Evolutionary conservation across 768 basidiomycete species (phyloP), one percentile per base, ranked within the genome.

Genomic region (Tubosaeta sp.): DNA sequence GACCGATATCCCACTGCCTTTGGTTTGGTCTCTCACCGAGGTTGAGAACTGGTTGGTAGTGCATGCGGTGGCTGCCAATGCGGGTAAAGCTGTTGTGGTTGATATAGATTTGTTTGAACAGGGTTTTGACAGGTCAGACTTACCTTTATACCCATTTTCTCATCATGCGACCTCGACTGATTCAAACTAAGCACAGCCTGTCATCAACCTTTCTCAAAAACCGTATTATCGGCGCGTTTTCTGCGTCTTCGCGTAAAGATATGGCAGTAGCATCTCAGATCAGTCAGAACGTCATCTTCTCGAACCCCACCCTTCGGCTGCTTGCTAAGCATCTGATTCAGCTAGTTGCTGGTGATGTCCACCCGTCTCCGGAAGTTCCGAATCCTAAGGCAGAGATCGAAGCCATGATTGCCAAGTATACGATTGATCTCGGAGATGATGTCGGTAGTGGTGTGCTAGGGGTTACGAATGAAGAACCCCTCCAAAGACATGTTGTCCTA

Each of bases 211-310:
- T 73, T 50, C 55, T 76, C 25, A 71, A 66, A 29, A 72, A 70
- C 36, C 67, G 72, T 4, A 69, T 76, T 40, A 21, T 69, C n/a
- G 65, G 61, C 19, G 72, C 66, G 1, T 44, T 74, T 21, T 48
- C 51, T 19, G 44, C 57, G 10, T 60, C 63, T 4, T 21, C 53
- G 1, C 34, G 54, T 35, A 13, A 47, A 8, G 38, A 22, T 3
- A 31, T 59, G 7, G 53, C 48, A 36, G 60, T 58, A 13, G 57
- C 51, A 2, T 43, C 56, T 27, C 56, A 27, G 0, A 47, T 76
- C 7, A 22, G 54, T 3, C 69, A 69, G 52, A 77, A 75, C 41
- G 54, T 76, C 18, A 61, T 82, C 21, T 82, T 78, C 52, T 61
- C 72, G 31, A 67, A 74, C 49, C 78, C 77, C 2, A 62, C 68